Evolutionary conservation across 495 filamentous ascomycete genomes (phyloP).

Genomic region (Penicillium odoratum): DNA sequence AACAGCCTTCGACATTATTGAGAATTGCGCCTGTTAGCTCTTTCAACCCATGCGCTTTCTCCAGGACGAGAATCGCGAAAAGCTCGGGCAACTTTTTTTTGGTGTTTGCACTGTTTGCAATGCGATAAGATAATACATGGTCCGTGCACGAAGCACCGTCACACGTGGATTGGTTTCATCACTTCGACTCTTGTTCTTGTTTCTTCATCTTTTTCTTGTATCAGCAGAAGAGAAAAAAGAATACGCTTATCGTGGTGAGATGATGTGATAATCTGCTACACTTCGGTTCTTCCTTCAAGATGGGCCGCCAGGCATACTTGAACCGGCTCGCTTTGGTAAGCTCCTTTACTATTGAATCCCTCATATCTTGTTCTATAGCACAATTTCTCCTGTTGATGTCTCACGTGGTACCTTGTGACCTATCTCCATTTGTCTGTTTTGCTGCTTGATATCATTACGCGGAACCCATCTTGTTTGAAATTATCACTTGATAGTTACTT

Average conservation of each 20-base stretch:
- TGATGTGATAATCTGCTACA: constrained; percentile 6
- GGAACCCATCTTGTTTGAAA: neutral
- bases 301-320: constrained; percentile 54
- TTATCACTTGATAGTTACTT: neutral
- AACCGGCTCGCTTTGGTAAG: constrained; percentile 56
- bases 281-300: constrained; percentile 17
- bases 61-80: constrained; percentile 22
- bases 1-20: constrained; percentile 48
- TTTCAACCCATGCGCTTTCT: constrained; percentile 15
- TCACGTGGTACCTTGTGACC: neutral
- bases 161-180: constrained; percentile 1
- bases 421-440: neutral
- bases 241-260: neutral
- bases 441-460: neutral
- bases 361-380: constrained; percentile 1
- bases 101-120: constrained; percentile 41
- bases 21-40: constrained; percentile 23
- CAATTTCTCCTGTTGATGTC: neutral
- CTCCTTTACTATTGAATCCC: constrained; percentile 11
- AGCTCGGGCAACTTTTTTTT: constrained; percentile 43
- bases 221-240: neutral
- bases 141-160: constrained; percentile 28
- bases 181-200: neutral
- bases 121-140: constrained; percentile 29
- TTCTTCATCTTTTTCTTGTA: neutral